Evolutionary conservation across 257 asterid species (phyloP), one percentile per base, ranked within the genome.

Genomic region (Scutellaria barbata): DNA sequence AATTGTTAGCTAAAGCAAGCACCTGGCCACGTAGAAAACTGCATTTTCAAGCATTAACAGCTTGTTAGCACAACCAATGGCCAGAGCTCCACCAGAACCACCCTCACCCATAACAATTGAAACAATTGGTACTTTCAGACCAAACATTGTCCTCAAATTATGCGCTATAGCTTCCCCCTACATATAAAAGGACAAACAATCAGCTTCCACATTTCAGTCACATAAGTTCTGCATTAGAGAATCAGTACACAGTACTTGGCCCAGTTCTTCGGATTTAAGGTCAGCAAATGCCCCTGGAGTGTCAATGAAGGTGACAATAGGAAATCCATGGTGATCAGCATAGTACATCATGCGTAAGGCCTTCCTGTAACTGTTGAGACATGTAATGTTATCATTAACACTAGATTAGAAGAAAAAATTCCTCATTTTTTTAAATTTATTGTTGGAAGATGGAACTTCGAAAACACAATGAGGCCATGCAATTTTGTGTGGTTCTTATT

Each of bases 41-140:
- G 97, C 89, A 76, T 92, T 92, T 88, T 92, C 98, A 78, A 92
- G 96, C 98, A 92, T 90, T 48, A 90, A 72, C 71, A 92, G 78
- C 84, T 88, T 90, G 83, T 92, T 92, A 72, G 89, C 96, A 81
- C 98, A 92, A 70, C 90, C 97, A 81, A 92, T 90, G 43, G 97
- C 98, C 77, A 92, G 84, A 81, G 98, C 98, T 74, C 98, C 98
- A 79, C 98, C 98, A 69, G 98, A 90, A 60, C 98, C 98, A 62
- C 98, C 98, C 86, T 92, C 98, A n/a, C 98, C 98, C 5, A 92
- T 82, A 74, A 92, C 92, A 79, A 92, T 86, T 50, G 96, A 88
- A 67, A 90, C 70, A 64, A 92, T 73, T 77, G 98, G 98, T 66
- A 92, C 98, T 80, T 88, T 90, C 76, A 92, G 81, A 80, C 96